These are phyloP conservation scores for Parastagonospora nodorum DNA, from an alignment of 2,329 filamentous ascomycete species.

Conservation along the genomic window DNA sequence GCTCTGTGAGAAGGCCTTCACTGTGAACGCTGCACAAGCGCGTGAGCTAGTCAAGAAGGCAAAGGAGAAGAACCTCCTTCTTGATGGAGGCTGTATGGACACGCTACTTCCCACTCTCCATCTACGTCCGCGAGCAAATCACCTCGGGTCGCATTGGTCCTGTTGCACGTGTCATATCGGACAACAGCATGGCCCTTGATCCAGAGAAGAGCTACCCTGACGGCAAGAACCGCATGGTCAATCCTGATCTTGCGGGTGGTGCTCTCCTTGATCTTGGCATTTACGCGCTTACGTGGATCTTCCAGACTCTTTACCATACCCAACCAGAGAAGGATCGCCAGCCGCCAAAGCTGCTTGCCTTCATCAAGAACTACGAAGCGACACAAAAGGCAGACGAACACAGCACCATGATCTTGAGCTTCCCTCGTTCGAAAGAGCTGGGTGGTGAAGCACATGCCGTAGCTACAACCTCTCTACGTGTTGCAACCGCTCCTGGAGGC, in stretches of 20 bases:
- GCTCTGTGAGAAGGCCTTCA: conserved; percentile 89
- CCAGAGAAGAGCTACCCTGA: conserved; percentile 61
- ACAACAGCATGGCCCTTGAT: conserved; percentile 64
- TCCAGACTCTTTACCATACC: conserved; percentile 84
- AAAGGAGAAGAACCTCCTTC: conserved; percentile 64
- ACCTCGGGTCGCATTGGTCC: conserved; percentile 59
- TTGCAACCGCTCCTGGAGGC: conserved; percentile 59
- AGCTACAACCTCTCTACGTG: conserved; percentile 56
- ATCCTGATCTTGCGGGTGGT: conserved; percentile 80
- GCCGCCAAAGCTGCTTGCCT: conserved; percentile 68
- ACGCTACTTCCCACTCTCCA: conserved; percentile 81
- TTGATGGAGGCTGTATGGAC: conserved; percentile 77
- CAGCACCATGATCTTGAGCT: conserved; percentile 77
- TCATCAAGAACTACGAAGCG: conserved; percentile 72
- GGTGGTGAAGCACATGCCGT: conserved; percentile 70
- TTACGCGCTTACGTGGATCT: conserved; percentile 88
- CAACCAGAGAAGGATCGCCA: conserved; percentile 68
- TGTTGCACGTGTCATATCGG: conserved; percentile 62
- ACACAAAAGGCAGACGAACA: conserved; percentile 76
- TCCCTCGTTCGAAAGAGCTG: conserved; percentile 62
- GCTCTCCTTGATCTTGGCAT: conserved; percentile 84
- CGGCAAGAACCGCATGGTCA: conserved; percentile 75
- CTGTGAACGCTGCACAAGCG: conserved; percentile 78
- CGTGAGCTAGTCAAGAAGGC: conserved; percentile 74
- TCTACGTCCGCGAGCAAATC: conserved; percentile 73